A percentile compares a stretch with the other conserved stretches of the same genome.
Evolutionary conservation across 176 grass and related monocot genomes (phyloP).

Genomic region (Puya raimondii): DNA sequence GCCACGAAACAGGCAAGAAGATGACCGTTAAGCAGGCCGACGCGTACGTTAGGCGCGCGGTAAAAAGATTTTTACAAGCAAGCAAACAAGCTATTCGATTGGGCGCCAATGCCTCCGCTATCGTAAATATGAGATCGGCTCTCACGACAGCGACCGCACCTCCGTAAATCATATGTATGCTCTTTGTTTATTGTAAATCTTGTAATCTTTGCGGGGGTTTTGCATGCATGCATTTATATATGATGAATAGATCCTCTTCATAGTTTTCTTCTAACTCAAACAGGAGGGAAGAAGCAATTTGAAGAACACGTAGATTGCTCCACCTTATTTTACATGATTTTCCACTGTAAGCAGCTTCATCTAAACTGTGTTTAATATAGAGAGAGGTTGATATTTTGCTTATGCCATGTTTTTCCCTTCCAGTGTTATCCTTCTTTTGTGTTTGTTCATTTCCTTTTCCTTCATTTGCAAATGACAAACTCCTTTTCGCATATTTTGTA

Average conservation of each 20-base stretch:
- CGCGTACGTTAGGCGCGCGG: conserved; percentile 44
- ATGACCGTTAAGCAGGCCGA: conserved; percentile 78
- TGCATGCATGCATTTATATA: not conserved
- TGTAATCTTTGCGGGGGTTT: not conserved
- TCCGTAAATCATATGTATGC: not conserved
- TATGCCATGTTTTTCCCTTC: too few relatives aligned
- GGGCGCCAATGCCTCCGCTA: conserved; percentile 54
- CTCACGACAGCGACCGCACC: conserved; percentile 39
- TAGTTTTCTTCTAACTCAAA: not conserved
- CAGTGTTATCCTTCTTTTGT: too few relatives aligned
- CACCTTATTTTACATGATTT: not conserved
- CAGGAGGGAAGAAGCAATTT: not conserved
- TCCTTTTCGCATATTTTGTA: too few relatives aligned
- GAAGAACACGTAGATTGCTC: not conserved
- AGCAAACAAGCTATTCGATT: conserved; percentile 53
- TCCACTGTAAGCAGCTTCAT: not conserved
- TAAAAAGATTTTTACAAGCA: conserved; percentile 49
- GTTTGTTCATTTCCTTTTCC: too few relatives aligned
- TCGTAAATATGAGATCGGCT: conserved; percentile 74
- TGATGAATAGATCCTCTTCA: not conserved
- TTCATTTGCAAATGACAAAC: too few relatives aligned
- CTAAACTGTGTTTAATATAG: too few relatives aligned
- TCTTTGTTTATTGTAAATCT: not conserved
- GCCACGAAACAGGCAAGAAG: conserved; percentile 27
- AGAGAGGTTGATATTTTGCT: too few relatives aligned